Conservation (phyloP, 345 rosid genomes). For the Brassica rapa region DNA sequence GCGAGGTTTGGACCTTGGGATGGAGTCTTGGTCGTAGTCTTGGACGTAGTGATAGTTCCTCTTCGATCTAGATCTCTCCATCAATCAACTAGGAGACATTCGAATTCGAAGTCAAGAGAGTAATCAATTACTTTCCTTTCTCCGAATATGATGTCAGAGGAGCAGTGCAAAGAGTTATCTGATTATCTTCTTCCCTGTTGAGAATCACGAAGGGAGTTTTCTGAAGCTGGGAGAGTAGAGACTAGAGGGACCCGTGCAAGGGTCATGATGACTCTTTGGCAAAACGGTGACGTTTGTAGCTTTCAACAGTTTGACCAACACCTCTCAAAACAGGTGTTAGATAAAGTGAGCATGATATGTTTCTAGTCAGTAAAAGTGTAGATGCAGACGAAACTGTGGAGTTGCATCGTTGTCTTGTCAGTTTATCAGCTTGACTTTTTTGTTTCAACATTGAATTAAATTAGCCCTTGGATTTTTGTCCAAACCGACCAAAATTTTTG, state of each 20-base stretch:
- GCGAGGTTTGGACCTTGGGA: conserved; percentile 69
- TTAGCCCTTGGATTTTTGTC: too few relatives aligned
- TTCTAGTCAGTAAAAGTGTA: too few relatives aligned
- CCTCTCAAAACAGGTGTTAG: too few relatives aligned
- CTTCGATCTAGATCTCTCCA: conserved; percentile 99
- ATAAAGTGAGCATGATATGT: too few relatives aligned
- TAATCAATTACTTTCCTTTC: background rate
- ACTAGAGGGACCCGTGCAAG: background rate
- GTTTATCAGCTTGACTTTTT: too few relatives aligned
- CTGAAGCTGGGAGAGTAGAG: background rate
- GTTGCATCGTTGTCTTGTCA: too few relatives aligned
- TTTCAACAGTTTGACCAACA: background rate
- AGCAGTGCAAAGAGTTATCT: background rate
- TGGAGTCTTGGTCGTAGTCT: conserved; percentile 74
- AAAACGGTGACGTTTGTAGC: background rate
- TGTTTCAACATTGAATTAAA: too few relatives aligned
- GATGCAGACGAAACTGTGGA: too few relatives aligned
- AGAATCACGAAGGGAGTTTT: background rate
- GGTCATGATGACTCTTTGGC: background rate
- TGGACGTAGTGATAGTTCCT: conserved; percentile 88
- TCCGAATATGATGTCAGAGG: background rate
- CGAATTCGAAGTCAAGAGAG: background rate
- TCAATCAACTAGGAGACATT: background rate
- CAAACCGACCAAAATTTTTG: too few relatives aligned
- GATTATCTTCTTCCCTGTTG: background rate